Evolutionary conservation across 23 red algal species (phyloP).

Genomic region (Gracilaria gracilis): DNA sequence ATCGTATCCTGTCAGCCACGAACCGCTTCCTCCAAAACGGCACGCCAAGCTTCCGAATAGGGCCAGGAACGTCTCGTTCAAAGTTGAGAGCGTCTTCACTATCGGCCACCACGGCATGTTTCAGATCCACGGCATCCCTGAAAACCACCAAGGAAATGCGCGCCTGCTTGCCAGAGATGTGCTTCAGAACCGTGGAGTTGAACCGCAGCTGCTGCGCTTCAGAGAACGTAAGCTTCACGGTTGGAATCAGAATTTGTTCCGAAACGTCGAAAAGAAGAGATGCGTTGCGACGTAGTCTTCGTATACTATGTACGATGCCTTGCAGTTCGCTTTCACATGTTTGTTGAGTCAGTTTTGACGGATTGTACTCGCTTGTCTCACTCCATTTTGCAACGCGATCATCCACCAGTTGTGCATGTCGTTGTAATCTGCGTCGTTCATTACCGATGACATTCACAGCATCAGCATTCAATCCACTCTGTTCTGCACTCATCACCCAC

Average conservation of each 20-base stretch:
- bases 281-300: slow-evolving; percentile 31
- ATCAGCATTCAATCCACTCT: background rate
- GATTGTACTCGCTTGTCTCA: background rate
- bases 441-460: slow-evolving; percentile 7
- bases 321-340: slow-evolving; percentile 40
- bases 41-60: slow-evolving; percentile 47
- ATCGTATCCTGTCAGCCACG: slow-evolving; percentile 31
- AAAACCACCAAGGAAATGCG: slow-evolving; percentile 62
- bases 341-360: background rate
- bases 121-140: slow-evolving; percentile 46
- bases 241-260: slow-evolving; percentile 47
- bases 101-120: slow-evolving; percentile 35
- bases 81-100: slow-evolving; percentile 42
- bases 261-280: slow-evolving; percentile 27
- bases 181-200: slow-evolving; percentile 43
- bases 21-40: slow-evolving; percentile 64
- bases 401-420: slow-evolving; percentile 33
- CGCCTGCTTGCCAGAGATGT: slow-evolving; percentile 49
- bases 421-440: slow-evolving; percentile 18
- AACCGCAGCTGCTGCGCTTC: slow-evolving; percentile 46
- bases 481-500: slow-evolving; percentile 18
- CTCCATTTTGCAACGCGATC: slow-evolving; percentile 34
- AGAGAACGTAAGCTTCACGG: slow-evolving; percentile 27
- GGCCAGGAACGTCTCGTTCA: slow-evolving; percentile 36
- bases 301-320: background rate